Evolutionary conservation across 2,329 filamentous ascomycete genomes (phyloP).

Genomic region (Ophiostoma fasciatum): DNA sequence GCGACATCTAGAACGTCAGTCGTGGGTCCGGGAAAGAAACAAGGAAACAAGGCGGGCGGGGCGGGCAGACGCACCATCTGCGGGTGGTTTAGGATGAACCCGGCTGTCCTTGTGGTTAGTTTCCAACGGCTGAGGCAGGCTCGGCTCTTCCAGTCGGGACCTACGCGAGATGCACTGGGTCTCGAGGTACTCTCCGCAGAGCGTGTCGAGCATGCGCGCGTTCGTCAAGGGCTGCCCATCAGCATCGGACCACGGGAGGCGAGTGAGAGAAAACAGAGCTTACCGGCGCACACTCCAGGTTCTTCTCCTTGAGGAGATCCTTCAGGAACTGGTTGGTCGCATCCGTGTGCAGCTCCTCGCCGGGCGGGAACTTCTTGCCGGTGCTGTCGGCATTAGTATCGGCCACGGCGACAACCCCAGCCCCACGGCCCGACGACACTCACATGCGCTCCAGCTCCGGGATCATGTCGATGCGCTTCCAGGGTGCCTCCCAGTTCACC

Average conservation of each 20-base stretch:
- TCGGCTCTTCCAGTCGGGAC: too few relatives aligned
- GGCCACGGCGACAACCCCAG: too few relatives aligned
- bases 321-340: conserved; percentile 84
- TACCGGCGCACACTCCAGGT: conserved; percentile 66
- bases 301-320: conserved; percentile 72
- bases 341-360: conserved; percentile 74
- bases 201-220: conserved; percentile 88
- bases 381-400: conserved; percentile 8
- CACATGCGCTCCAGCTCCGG: conserved; percentile 56
- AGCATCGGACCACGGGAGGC: too few relatives aligned
- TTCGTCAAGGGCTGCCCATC: conserved; percentile 60
- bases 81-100: conserved; percentile 13
- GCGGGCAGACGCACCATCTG: conserved; percentile 10
- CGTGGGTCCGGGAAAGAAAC: conserved; percentile 34
- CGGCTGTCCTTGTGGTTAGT: too few relatives aligned
- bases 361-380: conserved; percentile 86
- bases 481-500: conserved; percentile 93
- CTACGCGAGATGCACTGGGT: conserved; percentile 46
- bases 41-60: not conserved
- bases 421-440: too few relatives aligned
- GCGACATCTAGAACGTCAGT: conserved; percentile 52
- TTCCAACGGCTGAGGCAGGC: too few relatives aligned
- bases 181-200: conserved; percentile 90
- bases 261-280: too few relatives aligned
- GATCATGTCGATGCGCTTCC: conserved; percentile 93